Percentiles rank a stretch among this genome's conserved stretches.
Conservation (phyloP, 352 stramenopile species). For the Phytophthora tentaculata region DNA sequence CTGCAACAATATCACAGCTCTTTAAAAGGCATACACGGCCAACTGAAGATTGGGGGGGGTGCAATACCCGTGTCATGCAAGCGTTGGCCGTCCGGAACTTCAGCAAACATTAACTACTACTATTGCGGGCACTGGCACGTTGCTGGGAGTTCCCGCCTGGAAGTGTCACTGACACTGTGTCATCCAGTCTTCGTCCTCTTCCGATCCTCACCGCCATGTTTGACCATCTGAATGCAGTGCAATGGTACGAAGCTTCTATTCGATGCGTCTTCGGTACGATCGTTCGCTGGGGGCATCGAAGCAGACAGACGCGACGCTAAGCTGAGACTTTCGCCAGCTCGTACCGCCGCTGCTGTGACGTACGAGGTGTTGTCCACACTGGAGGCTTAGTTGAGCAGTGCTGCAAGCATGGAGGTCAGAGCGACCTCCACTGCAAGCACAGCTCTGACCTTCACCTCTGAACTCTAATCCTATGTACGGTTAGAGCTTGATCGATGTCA, state of each 20-base stretch:
- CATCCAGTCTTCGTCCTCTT: neutral
- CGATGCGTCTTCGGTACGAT: slow-evolving; percentile 14
- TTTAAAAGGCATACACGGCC: neutral
- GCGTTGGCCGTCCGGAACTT: too few relatives aligned
- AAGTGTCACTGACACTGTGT: neutral
- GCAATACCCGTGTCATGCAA: too few relatives aligned
- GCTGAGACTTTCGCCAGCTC: slow-evolving; percentile 21
- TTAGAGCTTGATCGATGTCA: neutral
- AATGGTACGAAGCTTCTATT: slow-evolving; percentile 1
- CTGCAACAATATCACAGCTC: neutral
- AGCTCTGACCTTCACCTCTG: too few relatives aligned
- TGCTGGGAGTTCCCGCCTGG: neutral
- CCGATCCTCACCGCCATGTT: slow-evolving; percentile 5
- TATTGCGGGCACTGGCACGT: neutral
- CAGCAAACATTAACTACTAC: neutral
- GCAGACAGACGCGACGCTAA: slow-evolving; percentile 10
- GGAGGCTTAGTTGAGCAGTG: neutral
- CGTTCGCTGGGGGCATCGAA: slow-evolving; percentile 1
- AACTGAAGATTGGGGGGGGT: too few relatives aligned
- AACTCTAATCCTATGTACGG: too few relatives aligned
- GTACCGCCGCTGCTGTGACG: slow-evolving; percentile 5
- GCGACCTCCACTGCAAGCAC: too few relatives aligned
- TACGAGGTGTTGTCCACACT: slow-evolving; percentile 26
- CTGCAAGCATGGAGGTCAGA: too few relatives aligned
- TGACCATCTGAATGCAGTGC: neutral